phyloP scores from a whole-genome alignment of 2,329 filamentous ascomycete species.

The Arthroderma sp. region DNA sequence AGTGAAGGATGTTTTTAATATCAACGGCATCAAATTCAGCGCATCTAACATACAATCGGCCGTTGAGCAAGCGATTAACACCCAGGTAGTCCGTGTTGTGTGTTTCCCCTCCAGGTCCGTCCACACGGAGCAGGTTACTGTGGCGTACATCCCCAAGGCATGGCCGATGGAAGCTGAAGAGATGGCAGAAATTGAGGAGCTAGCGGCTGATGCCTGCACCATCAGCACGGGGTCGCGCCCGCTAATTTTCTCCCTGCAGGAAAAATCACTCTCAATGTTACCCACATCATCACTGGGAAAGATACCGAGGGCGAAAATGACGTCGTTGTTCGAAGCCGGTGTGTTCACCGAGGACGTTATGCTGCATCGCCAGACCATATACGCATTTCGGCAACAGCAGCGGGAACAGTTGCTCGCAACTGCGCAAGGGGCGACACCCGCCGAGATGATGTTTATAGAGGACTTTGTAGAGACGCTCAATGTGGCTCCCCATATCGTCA shows the following conservation, averaged over 20 bases:
- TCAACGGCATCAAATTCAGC: conserved; percentile 36
- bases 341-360: conserved; percentile 12
- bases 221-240: conserved; percentile 9
- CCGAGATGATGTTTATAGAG: neutral
- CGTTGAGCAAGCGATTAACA: conserved; percentile 22
- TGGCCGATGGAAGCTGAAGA: conserved; percentile 12
- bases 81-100: conserved; percentile 14
- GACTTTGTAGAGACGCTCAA: conserved; percentile 2
- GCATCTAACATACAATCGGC: conserved; percentile 27
- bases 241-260: conserved; percentile 16
- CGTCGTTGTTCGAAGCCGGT: conserved; percentile 17
- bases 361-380: neutral
- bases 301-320: conserved; percentile 27
- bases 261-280: conserved; percentile 10
- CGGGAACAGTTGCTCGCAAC: neutral
- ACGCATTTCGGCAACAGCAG: too few species aligned
- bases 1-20: conserved; percentile 32
- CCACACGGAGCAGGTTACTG: conserved; percentile 27
- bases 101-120: conserved; percentile 27
- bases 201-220: conserved; percentile 13
- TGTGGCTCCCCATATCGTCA: conserved; percentile 7
- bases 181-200: conserved; percentile 12
- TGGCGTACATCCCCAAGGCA: conserved; percentile 28
- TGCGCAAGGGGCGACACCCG: neutral
- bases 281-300: conserved; percentile 31